Base-by-base conservation (phyloP, 805 yeast species). In the Ogataea corticis region DNA sequence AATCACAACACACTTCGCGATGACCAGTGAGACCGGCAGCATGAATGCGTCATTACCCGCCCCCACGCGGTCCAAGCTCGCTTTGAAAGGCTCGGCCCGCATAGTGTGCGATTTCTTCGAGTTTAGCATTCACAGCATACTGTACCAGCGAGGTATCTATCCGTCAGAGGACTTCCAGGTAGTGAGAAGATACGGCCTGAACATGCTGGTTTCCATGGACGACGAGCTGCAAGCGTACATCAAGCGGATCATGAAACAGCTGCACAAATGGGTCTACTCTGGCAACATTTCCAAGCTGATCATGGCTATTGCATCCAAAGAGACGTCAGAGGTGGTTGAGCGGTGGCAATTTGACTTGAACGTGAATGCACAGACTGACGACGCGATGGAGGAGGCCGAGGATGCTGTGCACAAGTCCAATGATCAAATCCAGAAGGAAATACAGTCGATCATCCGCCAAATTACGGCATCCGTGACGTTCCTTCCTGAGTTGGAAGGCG, bases 81-180 rank as follows among this genome's bases (percentile, higher is more conserved):
- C 89, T 2, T 65, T 87, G 35, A 82, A 82, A 55, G 97, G 96
- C 11, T 85, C 95, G 0, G 81, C 95, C 10, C 80, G 82, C 50
- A 72, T 80, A 0, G 88, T 90, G 0, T 78, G 92, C 0, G 97
- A 89, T 65, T 89, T 87, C 66, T 87, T 91, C 57, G 86, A 87
- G 56, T 87, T 81, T 61, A 79, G 92, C 43, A 82, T 91, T 42
- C 85, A 88, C 59, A 80, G 83, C 38, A 87, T 91, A 19, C 74
- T 92, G 4, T 91, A 85, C 62, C 97, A 92, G 63, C 70, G 98
- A 42, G 96, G 96, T 0, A 82, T 91, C 15, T 91, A 91, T 57
- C 96, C 96, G 0, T 75, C 87, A 3, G 95, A 87, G 50, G 96
- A 89, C 61, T 91, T 92, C 65, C 76, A 76, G 41, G 73, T 83